These are phyloP conservation scores for Talaromyces wortmannii DNA, from an alignment of 495 filamentous ascomycete species.

Conservation along the genomic window DNA sequence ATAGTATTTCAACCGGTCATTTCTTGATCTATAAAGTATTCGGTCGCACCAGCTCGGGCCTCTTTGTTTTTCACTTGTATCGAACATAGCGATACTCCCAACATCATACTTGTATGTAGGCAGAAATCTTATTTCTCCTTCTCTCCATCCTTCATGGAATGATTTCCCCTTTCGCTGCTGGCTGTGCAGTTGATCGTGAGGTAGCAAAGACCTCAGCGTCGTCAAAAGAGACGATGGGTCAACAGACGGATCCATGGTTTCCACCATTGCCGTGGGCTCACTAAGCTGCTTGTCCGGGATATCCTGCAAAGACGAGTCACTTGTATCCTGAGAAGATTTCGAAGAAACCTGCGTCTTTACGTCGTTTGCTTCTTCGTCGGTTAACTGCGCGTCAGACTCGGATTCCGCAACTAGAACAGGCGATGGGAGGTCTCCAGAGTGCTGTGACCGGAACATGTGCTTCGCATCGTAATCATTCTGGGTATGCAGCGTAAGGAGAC, in stretches of 20 bases:
- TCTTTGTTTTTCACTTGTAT: conserved; percentile 88
- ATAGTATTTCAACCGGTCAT: conserved; percentile 66
- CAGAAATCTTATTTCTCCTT: conserved; percentile 81
- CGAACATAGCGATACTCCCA: conserved; percentile 87
- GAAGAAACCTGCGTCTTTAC: conserved; percentile 2
- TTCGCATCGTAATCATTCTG: conserved; percentile 62
- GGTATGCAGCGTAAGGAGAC: conserved; percentile 76
- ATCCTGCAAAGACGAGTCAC: background rate
- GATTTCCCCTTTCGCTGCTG: conserved; percentile 67
- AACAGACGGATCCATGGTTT: conserved; percentile 30
- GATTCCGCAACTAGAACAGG: conserved; percentile 1
- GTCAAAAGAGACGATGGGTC: conserved; percentile 70
- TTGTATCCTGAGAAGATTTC: background rate
- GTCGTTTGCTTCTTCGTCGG: background rate
- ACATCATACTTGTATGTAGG: conserved; percentile 97
- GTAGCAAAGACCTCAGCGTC: conserved; percentile 75
- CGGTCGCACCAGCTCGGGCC: conserved; percentile 97
- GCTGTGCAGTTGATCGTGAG: conserved; percentile 80
- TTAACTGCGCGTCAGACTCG: conserved; percentile 2
- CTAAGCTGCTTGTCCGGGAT: background rate
- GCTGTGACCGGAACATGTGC: conserved; percentile 19
- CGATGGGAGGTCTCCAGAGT: conserved; percentile 22
- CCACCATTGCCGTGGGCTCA: background rate
- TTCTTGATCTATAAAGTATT: conserved; percentile 77
- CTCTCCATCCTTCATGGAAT: conserved; percentile 86